phyloP scores from a whole-genome alignment of 2,329 filamentous ascomycete genomes.

The Sporothrix mexicana region DNA sequence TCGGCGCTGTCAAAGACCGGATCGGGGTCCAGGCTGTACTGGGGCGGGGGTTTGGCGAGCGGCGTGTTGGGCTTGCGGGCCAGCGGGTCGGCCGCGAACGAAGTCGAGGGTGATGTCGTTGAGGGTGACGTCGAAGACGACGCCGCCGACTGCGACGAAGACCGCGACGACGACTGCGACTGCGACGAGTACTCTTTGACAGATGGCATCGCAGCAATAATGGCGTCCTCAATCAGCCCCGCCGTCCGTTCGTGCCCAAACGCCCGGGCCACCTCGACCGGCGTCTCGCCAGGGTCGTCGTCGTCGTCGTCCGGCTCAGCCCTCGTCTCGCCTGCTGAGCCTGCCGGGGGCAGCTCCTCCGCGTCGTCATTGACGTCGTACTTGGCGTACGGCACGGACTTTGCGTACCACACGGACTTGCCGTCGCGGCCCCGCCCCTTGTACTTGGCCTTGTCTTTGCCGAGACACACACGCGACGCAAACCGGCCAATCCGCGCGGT shows the following conservation, averaged over 20 bases:
- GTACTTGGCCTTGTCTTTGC: constrained; percentile 20
- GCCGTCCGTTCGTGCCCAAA: constrained; percentile 27
- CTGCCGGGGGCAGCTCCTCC: not conserved
- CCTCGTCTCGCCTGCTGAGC: too few relatives aligned
- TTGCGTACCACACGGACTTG: not conserved
- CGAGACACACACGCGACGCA: constrained; percentile 15
- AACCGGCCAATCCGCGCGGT: constrained; percentile 25
- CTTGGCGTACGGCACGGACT: not conserved
- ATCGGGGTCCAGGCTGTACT: constrained; percentile 8
- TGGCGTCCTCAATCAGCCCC: constrained; percentile 13
- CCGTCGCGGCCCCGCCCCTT: not conserved
- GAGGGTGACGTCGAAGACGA: not conserved
- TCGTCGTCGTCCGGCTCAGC: not conserved
- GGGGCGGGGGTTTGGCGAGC: not conserved
- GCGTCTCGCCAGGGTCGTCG: not conserved
- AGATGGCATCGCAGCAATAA: not conserved
- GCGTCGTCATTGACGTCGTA: not conserved
- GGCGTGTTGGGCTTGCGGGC: too few relatives aligned
- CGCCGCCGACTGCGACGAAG: not conserved
- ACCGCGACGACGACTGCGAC: not conserved
- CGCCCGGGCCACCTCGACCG: constrained; percentile 21
- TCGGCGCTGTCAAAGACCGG: constrained; percentile 12
- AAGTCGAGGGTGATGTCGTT: not conserved
- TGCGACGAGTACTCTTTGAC: not conserved
- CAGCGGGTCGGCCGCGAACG: too few relatives aligned